Base-by-base conservation (phyloP, 805 yeast genomes). In the Yamadazyma laniorum region DNA sequence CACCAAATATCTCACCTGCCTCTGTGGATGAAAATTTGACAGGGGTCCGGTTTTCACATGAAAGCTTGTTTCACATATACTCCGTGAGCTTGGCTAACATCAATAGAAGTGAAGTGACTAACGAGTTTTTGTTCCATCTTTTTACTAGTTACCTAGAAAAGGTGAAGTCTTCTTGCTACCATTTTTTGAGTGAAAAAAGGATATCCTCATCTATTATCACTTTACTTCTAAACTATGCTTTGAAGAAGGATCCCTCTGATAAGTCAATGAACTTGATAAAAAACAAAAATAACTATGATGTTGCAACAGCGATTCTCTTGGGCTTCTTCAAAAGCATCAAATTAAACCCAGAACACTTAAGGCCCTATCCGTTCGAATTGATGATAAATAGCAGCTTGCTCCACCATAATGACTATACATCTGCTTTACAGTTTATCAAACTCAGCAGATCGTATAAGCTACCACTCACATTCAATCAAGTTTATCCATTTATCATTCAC, bases 391-490 rank as follows among this genome's bases (percentile, higher is more conserved):
- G 62, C n/a, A 50, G 63, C 14, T 49, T 68, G 25, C 28, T 49
- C 14, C 39, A 49, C n/a, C 69, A 66, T 42, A 47, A 58, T 11
- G 72, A 68, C 40, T 48, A 54, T 32, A 35, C 43, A 7, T 65
- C 61, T 50, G 72, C 72, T 2, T 43, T 58, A n/a, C 28, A 47
- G 26, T 48, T 63, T 21, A 47, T 64, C 25, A 52, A 55, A 40
- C 37, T 45, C 12, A 58, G 63, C 6, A 46, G 65, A 9, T 41
- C 49, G 3, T 35, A 39, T 14, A 52, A 52, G 3, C 34, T 63
- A 9, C 68, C 71, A n/a, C 52, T 63, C 17, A 55, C 72, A 0
- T 65, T 67, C 47, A 59, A 61, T 39, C 73, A 67, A 37, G 44
- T 66, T 1, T 63, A 53, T 35, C 72, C 74, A 1, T 61, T 68